Base-by-base conservation (phyloP, 768 basidiomycete species). In the Tricholoma hemisulphureum region DNA sequence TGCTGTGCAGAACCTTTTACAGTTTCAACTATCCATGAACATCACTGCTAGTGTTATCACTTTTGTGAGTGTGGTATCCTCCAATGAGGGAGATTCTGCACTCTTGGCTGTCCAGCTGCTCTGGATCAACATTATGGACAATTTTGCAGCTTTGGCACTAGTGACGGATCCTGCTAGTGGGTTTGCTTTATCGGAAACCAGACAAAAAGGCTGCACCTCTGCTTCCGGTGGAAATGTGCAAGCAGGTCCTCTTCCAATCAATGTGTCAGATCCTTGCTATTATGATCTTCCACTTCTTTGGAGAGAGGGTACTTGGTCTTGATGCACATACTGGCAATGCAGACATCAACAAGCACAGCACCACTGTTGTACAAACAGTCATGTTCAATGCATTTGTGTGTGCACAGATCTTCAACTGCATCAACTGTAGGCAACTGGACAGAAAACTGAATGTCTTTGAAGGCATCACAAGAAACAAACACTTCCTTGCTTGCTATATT, bases 91-190 rank as follows among this genome's bases (percentile, higher is more conserved):
- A 69, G 65, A 77, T 9, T 93, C 95, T 1, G 95, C 93, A 18
- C 77, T 99, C 28, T 88, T 91, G 23, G 96, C 97, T 28, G 97
- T 99, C 1, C 97, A 99, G 69, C 76, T 99, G 7, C 85, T 99
- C 21, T 99, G 96, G 95, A 93, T 98, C 73, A 98, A 98, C 79
- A 89, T 98, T 61, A 95, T 96, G 95, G 95, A 97, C 69, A 96
- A 93, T 2, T 98, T 99, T 69, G 96, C 96, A 55, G 96, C 96
- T 26, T 85, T 98, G 52, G 97, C 96, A 13, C 84, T 99, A 52
- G 95, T 96, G n/a, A 98, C 97, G 24, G 97, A 98, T 71, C 95
- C 94, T 6, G 95, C 97, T 0, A 85, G 88, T 1, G 86, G 86
- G 46, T 5, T 81, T 93, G 32, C 84, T 99, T 41, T 80, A n/a